Percentiles rank a stretch among this genome's conserved stretches.
These are phyloP conservation scores for Tetrapisispora namnaoensis DNA, from an alignment of 805 yeast species.

Conservation along the genomic window DNA sequence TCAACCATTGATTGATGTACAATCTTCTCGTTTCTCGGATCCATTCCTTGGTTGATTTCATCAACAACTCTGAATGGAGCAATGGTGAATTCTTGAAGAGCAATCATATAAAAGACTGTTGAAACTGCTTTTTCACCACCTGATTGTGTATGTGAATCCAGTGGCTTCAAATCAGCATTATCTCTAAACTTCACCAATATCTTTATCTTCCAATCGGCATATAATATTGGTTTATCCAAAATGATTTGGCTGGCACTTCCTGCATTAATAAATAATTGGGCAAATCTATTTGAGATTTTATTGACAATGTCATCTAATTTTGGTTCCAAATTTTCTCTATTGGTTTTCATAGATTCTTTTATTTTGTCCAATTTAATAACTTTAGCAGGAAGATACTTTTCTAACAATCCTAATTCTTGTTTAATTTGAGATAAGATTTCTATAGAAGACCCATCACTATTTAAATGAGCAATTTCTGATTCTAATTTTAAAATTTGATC, in stretches of 20 bases:
- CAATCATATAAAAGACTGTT: constrained; percentile 80
- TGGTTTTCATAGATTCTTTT: constrained; percentile 31
- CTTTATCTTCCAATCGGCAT: constrained; percentile 70
- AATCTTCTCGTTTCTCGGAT: constrained; percentile 77
- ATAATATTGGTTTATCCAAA: constrained; percentile 40
- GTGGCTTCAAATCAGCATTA: constrained; percentile 52
- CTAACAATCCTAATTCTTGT: constrained; percentile 15
- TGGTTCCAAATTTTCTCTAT: constrained; percentile 50
- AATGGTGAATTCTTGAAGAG: constrained; percentile 76
- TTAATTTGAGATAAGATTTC: constrained; percentile 23
- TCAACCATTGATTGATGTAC: constrained; percentile 81
- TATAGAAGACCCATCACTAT: constrained; percentile 33
- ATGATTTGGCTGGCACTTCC: constrained; percentile 82
- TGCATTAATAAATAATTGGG: constrained; percentile 55
- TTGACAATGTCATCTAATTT: constrained; percentile 43
- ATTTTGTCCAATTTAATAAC: constrained; percentile 16
- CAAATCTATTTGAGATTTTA: constrained; percentile 54
- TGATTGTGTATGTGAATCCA: constrained; percentile 84
- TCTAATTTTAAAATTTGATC: constrained; percentile 37
- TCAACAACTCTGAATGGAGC: constrained; percentile 95
- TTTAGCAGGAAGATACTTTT: constrained; percentile 16
- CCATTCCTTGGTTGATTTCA: constrained; percentile 99
- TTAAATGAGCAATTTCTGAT: constrained; percentile 34
- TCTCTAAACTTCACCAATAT: constrained; percentile 82
- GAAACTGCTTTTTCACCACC: constrained; percentile 98